phyloP scores from a whole-genome alignment of 176 grass and related monocot genomes.

The Phragmites australis region DNA sequence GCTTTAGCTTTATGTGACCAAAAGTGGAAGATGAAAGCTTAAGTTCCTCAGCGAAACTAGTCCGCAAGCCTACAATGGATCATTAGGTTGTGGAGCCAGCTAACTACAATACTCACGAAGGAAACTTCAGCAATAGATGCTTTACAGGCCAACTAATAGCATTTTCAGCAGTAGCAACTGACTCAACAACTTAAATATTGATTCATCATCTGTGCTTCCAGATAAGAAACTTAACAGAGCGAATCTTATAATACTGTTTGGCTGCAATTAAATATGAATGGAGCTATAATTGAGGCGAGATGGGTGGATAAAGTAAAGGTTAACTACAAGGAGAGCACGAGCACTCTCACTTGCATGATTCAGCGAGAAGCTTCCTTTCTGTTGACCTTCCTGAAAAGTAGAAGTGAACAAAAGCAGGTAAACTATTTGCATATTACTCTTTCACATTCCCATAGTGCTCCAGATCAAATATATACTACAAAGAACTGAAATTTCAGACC shows the following conservation, averaged over 20 bases:
- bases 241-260: slow-evolving; percentile 40
- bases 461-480: slow-evolving; percentile 17
- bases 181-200: slow-evolving; percentile 9
- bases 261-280: slow-evolving; percentile 37
- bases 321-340: slow-evolving; percentile 11
- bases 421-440: slow-evolving; percentile 23
- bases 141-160: slow-evolving; percentile 35
- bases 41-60: slow-evolving; percentile 19
- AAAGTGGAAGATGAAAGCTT: slow-evolving; percentile 34
- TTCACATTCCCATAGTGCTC: slow-evolving; percentile 29
- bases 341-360: slow-evolving; percentile 35
- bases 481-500: neutral
- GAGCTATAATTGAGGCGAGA: slow-evolving; percentile 22
- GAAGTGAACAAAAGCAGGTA: slow-evolving; percentile 35
- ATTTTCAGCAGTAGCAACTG: slow-evolving; percentile 39
- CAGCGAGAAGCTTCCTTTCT: slow-evolving; percentile 44
- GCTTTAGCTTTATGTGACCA: slow-evolving; percentile 33
- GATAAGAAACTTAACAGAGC: slow-evolving; percentile 39
- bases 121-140: slow-evolving; percentile 35
- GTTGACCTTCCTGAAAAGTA: slow-evolving; percentile 45
- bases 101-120: neutral
- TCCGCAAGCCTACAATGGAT: slow-evolving; percentile 22
- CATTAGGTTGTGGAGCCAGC: slow-evolving; percentile 31
- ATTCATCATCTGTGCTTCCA: slow-evolving; percentile 26
- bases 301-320: slow-evolving; percentile 24